Evolutionary conservation across 1,284 basidiomycete species (phyloP).

Genomic region (Cryptococcus hybrid): DNA sequence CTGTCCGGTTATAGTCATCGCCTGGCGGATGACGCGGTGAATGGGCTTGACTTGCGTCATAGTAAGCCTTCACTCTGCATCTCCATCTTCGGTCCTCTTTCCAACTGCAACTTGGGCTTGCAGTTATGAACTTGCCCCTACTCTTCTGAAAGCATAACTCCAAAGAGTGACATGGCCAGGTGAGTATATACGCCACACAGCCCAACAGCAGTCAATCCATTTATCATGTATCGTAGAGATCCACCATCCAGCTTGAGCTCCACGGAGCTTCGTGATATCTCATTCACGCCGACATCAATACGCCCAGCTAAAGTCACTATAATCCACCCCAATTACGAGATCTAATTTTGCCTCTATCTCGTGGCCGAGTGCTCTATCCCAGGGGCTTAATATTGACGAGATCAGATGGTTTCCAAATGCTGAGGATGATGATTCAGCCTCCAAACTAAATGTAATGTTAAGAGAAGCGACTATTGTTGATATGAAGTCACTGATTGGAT

Average conservation of each 20-base stretch:
- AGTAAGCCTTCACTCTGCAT: no score
- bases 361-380: conserved; percentile 40
- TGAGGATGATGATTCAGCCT: background rate
- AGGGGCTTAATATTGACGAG: conserved; percentile 30
- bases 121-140: no score
- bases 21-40: no score
- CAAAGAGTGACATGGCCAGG: no score
- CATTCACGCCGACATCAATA: conserved; percentile 28
- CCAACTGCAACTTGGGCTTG: no score
- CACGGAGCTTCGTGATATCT: conserved; percentile 41
- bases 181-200: no score
- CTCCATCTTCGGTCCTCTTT: no score
- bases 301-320: conserved; percentile 39
- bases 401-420: conserved; percentile 19
- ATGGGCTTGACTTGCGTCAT: no score
- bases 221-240: conserved; percentile 17
- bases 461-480: background rate
- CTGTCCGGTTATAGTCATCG: no score
- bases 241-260: conserved; percentile 26
- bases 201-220: no score
- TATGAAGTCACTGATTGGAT: background rate
- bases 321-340: conserved; percentile 48
- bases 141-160: no score
- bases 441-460: background rate
- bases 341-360: conserved; percentile 38